Percentiles rank a stretch among this genome's conserved stretches.
Evolutionary conservation across 2,329 filamentous ascomycete species (phyloP).

Genomic region (Neopestalotiopsis rosae): DNA sequence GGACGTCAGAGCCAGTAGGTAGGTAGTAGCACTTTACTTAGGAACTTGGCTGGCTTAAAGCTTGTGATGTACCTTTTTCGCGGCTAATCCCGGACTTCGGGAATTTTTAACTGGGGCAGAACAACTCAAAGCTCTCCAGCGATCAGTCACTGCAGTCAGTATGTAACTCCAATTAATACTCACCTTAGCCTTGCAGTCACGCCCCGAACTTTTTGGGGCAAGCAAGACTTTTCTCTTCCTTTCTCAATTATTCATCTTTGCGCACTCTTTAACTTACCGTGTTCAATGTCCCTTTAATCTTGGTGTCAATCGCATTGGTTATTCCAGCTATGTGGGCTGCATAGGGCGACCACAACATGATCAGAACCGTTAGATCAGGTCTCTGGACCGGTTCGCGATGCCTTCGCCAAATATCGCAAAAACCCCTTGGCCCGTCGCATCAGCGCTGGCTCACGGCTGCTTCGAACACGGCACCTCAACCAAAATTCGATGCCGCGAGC

Average conservation of each 20-base stretch:
- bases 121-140: not conserved
- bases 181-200: not conserved
- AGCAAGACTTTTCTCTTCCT: conserved; percentile 7
- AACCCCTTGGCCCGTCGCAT: conserved; percentile 24
- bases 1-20: conserved; percentile 12
- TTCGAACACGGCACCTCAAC: conserved; percentile 39
- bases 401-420: conserved; percentile 47
- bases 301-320: not conserved
- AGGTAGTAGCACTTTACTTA: not conserved
- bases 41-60: conserved; percentile 8
- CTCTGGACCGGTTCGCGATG: conserved; percentile 70
- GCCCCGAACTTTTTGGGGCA: conserved; percentile 2
- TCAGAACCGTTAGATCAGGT: conserved; percentile 44
- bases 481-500: conserved; percentile 28
- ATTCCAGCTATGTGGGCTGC: conserved; percentile 19
- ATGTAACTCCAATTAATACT: not conserved
- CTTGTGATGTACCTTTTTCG: conserved; percentile 25
- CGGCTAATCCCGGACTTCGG: conserved; percentile 32
- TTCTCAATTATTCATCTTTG: not conserved
- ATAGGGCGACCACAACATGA: conserved; percentile 38
- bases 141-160: not conserved
- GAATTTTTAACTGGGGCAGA: conserved; percentile 15
- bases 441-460: conserved; percentile 48
- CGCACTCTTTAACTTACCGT: not conserved
- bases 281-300: not conserved